Evolutionary conservation across 2,329 filamentous ascomycete genomes (phyloP).

Genomic region (Beauveria australis): DNA sequence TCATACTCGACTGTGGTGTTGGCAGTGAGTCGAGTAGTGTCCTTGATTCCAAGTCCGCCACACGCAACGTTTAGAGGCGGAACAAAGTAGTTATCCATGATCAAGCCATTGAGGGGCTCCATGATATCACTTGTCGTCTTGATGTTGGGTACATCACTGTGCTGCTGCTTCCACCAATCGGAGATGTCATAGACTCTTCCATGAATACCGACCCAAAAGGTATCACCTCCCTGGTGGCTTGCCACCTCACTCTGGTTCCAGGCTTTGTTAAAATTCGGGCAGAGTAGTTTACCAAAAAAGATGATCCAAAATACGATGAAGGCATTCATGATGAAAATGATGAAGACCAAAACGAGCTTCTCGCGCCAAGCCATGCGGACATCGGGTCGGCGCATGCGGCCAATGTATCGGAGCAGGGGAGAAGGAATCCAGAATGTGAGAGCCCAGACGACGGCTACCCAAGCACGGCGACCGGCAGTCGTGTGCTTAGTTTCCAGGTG

Average conservation of each 20-base stretch:
- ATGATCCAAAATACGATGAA: conserved; percentile 88
- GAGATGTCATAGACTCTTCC: conserved; percentile 88
- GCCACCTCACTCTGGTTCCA: conserved; percentile 67
- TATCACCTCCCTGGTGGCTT: conserved; percentile 60
- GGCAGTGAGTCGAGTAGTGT: conserved; percentile 46
- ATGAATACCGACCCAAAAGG: conserved; percentile 81
- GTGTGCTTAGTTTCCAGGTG: conserved; percentile 64
- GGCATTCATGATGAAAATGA: conserved; percentile 77
- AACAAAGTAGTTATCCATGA: conserved; percentile 79
- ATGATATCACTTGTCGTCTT: conserved; percentile 57
- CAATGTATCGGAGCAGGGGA: conserved; percentile 66
- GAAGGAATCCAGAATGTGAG: conserved; percentile 95
- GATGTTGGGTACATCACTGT: conserved; percentile 61
- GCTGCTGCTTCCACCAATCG: conserved; percentile 77
- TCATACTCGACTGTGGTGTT: conserved; percentile 56
- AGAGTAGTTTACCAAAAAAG: conserved; percentile 73
- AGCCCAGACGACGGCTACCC: conserved; percentile 77
- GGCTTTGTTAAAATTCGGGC: conserved; percentile 84
- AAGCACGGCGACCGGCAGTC: conserved; percentile 57
- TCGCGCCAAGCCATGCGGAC: conserved; percentile 97
- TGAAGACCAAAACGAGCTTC: conserved; percentile 72
- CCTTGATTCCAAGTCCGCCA: conserved; percentile 57
- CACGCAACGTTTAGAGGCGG: conserved; percentile 71
- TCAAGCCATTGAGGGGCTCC: conserved; percentile 67
- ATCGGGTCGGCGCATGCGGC: conserved; percentile 94